Evolutionary conservation across 352 stramenopile genomes (phyloP).

Genomic region (Phytophthora sansomeana): DNA sequence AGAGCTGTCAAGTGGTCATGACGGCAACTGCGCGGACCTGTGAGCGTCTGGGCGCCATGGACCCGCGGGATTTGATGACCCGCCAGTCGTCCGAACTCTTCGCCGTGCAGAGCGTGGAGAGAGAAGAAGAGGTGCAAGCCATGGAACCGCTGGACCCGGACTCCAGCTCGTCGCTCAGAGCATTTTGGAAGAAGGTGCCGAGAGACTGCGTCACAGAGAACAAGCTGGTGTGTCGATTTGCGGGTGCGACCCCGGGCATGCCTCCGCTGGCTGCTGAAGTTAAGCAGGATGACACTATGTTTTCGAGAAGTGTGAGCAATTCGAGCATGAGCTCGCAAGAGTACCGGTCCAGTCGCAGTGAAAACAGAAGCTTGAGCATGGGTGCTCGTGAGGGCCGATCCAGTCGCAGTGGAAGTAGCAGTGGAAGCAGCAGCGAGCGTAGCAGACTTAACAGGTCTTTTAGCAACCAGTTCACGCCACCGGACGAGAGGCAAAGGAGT

Average conservation of each 20-base stretch:
- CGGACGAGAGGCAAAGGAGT: constrained; percentile 19
- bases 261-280: background rate
- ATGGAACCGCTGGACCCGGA: constrained; percentile 49
- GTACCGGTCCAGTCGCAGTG: constrained; percentile 27
- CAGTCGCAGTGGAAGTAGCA: constrained; percentile 31
- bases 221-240: constrained; percentile 75
- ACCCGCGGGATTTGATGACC: constrained; percentile 39
- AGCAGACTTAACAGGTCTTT: constrained; percentile 12
- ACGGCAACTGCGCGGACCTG: constrained; percentile 45
- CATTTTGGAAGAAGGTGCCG: constrained; percentile 69
- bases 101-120: constrained; percentile 65
- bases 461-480: constrained; percentile 32
- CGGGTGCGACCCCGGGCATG: background rate
- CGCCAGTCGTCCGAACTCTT: constrained; percentile 58
- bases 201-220: constrained; percentile 63
- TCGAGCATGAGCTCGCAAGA: constrained; percentile 31
- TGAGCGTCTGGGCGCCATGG: constrained; percentile 44
- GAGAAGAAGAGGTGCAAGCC: constrained; percentile 49
- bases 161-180: constrained; percentile 43
- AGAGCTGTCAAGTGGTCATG: constrained; percentile 46
- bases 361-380: constrained; percentile 29
- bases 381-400: constrained; percentile 21
- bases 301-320: constrained; percentile 27
- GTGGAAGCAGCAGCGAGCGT: constrained; percentile 17
- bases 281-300: constrained; percentile 18